These are phyloP conservation scores for Taphrina communis DNA, from an alignment of 1,139 yeast genomes.

Conservation along the genomic window DNA sequence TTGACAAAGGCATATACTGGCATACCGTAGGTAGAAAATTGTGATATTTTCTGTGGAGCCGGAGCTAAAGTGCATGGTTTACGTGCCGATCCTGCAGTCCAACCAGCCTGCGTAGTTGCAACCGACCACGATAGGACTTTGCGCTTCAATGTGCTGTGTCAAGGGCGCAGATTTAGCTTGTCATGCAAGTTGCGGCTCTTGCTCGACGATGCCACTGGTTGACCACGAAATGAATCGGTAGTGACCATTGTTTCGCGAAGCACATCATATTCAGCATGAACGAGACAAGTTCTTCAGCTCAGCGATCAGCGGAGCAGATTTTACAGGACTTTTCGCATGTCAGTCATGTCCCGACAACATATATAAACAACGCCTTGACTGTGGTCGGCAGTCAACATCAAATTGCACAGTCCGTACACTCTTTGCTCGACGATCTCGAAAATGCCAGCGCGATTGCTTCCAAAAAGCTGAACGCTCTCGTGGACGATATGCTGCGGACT, in stretches of 20 bases:
- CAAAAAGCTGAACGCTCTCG: conserved; percentile 8
- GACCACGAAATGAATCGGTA: neutral
- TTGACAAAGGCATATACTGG: too few relatives aligned
- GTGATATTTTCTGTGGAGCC: too few relatives aligned
- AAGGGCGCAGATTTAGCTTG: too few relatives aligned
- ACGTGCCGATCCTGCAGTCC: too few relatives aligned
- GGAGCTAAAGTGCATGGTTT: too few relatives aligned
- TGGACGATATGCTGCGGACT: conserved; percentile 33
- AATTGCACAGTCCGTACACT: conserved; percentile 8
- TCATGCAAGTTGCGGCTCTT: neutral
- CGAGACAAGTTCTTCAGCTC: neutral
- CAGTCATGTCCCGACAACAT: conserved; percentile 31
- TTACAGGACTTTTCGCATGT: conserved; percentile 16
- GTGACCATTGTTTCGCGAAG: neutral
- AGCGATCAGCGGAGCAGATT: conserved; percentile 7
- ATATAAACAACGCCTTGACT: conserved; percentile 28
- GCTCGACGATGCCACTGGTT: too few relatives aligned
- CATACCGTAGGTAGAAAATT: too few relatives aligned
- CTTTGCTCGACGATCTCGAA: conserved; percentile 31
- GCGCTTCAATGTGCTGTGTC: too few relatives aligned
- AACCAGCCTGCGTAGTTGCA: too few relatives aligned
- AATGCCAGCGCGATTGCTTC: conserved; percentile 16
- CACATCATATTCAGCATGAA: neutral
- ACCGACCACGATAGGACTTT: too few relatives aligned
- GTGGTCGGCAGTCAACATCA: conserved; percentile 22